These are phyloP conservation scores for Puccinellia tenuiflora DNA, from an alignment of 176 grass and related monocot species.

Conservation along the genomic window DNA sequence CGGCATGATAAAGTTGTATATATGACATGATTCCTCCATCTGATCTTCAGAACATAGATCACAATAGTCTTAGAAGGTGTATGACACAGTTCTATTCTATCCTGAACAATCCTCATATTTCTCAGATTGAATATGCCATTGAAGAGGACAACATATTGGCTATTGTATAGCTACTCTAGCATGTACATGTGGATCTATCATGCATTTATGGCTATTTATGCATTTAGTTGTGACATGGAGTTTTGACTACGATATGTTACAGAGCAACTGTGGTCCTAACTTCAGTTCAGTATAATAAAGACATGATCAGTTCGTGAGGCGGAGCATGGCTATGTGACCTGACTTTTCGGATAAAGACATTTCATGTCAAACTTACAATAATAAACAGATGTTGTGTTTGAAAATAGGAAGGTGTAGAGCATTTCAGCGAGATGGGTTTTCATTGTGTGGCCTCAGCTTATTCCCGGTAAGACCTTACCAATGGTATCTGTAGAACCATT, in stretches of 20 bases:
- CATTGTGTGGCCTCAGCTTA: constrained; percentile 51
- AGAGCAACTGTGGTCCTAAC: constrained; percentile 50
- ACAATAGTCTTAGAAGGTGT: too few species aligned
- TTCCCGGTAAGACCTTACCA: constrained; percentile 47
- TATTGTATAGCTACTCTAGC: background rate
- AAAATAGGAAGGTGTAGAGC: constrained; percentile 68
- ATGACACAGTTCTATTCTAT: too few species aligned
- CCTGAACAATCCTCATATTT: background rate
- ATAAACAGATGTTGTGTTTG: background rate
- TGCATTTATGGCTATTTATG: background rate
- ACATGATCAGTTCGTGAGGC: constrained; percentile 38
- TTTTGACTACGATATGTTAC: constrained; percentile 38
- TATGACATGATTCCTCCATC: too few species aligned
- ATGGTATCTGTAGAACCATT: background rate
- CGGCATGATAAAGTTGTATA: too few species aligned
- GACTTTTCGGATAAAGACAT: background rate
- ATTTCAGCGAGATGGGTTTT: constrained; percentile 55
- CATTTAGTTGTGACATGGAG: background rate
- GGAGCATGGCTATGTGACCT: background rate
- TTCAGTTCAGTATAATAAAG: constrained; percentile 84
- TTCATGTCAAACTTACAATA: background rate
- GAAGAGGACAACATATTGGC: constrained; percentile 9
- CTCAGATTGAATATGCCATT: constrained; percentile 53
- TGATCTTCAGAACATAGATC: too few species aligned
- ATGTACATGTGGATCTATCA: background rate